Conservation (phyloP, 2,329 filamentous ascomycete species). For the Aspergillus sp. region DNA sequence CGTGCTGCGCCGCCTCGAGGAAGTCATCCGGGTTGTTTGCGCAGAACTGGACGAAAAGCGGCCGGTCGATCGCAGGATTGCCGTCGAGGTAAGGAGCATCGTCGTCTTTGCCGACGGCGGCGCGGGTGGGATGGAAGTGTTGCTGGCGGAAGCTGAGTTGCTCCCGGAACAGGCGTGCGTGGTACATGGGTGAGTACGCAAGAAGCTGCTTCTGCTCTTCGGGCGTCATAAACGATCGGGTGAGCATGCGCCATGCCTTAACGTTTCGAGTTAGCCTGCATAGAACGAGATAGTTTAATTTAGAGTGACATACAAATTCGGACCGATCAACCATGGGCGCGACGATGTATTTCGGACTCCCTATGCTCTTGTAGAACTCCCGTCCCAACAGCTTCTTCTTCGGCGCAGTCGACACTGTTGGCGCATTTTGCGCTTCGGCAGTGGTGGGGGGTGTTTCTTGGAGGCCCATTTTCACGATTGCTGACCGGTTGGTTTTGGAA, state of each 20-base stretch:
- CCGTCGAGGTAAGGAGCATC: slow-evolving; percentile 70
- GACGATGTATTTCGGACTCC: slow-evolving; percentile 83
- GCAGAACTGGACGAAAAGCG: slow-evolving; percentile 95
- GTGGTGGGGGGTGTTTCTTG: slow-evolving; percentile 17
- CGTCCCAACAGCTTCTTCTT: slow-evolving; percentile 71
- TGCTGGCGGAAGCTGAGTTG: slow-evolving; percentile 71
- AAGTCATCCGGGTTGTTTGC: slow-evolving; percentile 50
- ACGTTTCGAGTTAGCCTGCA: slow-evolving; percentile 11
- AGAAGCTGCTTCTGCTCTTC: slow-evolving; percentile 66
- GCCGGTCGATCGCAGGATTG: slow-evolving; percentile 78
- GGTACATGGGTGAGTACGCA: slow-evolving; percentile 94
- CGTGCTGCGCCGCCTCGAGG: slow-evolving; percentile 67
- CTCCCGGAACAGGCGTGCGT: slow-evolving; percentile 83
- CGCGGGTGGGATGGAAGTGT: slow-evolving; percentile 71
- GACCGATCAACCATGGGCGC: slow-evolving; percentile 99
- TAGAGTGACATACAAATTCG: slow-evolving; percentile 71
- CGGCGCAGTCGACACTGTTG: slow-evolving; percentile 11
- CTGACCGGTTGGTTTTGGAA: slow-evolving; percentile 7
- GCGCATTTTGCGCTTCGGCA: slow-evolving; percentile 20
- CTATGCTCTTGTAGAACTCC: slow-evolving; percentile 92
- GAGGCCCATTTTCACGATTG: slow-evolving; percentile 28
- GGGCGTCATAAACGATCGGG: slow-evolving; percentile 81
- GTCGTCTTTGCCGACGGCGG: slow-evolving; percentile 26
- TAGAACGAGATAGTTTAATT: not conserved
- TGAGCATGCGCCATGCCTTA: slow-evolving; percentile 93